Conservation (phyloP, 495 filamentous ascomycete genomes). For the Podospora australis region DNA sequence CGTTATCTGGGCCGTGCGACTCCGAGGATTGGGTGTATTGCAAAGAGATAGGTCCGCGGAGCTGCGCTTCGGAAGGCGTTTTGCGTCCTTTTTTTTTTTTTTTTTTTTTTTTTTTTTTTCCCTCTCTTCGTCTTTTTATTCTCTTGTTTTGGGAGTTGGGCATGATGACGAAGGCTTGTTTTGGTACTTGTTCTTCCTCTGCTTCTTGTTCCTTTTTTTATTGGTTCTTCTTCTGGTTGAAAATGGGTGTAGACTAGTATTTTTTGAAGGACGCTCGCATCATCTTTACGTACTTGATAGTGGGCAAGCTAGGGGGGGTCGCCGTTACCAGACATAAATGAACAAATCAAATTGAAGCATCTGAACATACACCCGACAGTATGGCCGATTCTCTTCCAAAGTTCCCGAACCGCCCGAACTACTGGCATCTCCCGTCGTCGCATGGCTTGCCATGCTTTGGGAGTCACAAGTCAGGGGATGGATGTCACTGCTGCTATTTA, state of each 20-base stretch:
- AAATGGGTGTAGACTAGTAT: slow-evolving; percentile 17
- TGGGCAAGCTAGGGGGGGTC: too few species aligned
- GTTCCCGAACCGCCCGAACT: too few species aligned
- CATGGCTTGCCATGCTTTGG: too few species aligned
- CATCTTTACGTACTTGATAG: too few species aligned
- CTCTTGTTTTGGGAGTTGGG: slow-evolving; percentile 20
- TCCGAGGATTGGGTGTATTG: neutral
- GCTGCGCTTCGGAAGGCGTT: slow-evolving; percentile 1
- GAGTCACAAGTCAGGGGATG: slow-evolving; percentile 1
- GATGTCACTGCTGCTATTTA: slow-evolving; percentile 1
- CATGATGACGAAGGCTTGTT: slow-evolving; percentile 17
- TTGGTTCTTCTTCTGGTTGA: slow-evolving; percentile 8
- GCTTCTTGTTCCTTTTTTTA: slow-evolving; percentile 6
- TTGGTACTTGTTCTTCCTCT: slow-evolving; percentile 14
- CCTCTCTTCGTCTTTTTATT: slow-evolving; percentile 10
- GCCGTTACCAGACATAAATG: too few species aligned
- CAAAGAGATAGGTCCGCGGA: neutral
- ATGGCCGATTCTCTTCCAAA: too few species aligned
- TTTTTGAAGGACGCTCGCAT: too few species aligned
- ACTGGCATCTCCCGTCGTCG: too few species aligned
- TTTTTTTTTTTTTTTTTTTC: slow-evolving; percentile 12
- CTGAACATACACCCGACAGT: too few species aligned
- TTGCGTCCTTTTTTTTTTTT: slow-evolving; percentile 10
- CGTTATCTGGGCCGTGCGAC: too few species aligned
- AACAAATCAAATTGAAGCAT: too few species aligned